These are phyloP conservation scores for Exophiala dermatitidis DNA, from an alignment of 2,329 filamentous ascomycete species.

Conservation along the genomic window DNA sequence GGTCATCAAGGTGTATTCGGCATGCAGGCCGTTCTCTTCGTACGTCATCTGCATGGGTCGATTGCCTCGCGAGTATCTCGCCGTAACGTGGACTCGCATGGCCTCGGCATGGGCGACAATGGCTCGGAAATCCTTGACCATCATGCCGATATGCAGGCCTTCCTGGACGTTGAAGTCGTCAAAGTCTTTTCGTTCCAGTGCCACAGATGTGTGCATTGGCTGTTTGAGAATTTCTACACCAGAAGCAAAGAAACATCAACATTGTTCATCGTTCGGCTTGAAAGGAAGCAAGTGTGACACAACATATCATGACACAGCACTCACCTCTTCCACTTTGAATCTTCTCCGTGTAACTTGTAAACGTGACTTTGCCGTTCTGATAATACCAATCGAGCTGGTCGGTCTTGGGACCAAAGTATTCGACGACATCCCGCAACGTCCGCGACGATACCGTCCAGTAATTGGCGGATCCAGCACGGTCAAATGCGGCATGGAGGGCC, in stretches of 20 bases:
- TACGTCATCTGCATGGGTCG: slow-evolving; percentile 57
- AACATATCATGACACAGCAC: background rate
- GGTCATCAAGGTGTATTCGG: slow-evolving; percentile 60
- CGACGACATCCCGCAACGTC: slow-evolving; percentile 53
- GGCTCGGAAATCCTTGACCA: slow-evolving; percentile 59
- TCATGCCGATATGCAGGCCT: slow-evolving; percentile 55
- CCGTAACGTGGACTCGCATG: slow-evolving; percentile 48
- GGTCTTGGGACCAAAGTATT: slow-evolving; percentile 58
- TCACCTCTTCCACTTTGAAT: slow-evolving; percentile 53
- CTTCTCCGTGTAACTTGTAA: slow-evolving; percentile 61
- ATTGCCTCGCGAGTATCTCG: slow-evolving; percentile 53
- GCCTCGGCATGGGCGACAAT: slow-evolving; percentile 57
- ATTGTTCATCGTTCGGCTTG: background rate
- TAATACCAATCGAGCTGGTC: slow-evolving; percentile 58
- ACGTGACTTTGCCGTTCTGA: slow-evolving; percentile 51
- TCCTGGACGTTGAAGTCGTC: slow-evolving; percentile 54
- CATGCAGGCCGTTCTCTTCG: slow-evolving; percentile 47
- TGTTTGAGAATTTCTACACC: slow-evolving; percentile 54
- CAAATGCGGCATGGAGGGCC: slow-evolving; percentile 58
- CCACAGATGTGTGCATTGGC: slow-evolving; percentile 57
- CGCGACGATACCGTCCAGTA: slow-evolving; percentile 53
- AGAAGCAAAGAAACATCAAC: slow-evolving; percentile 14
- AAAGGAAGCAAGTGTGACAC: background rate
- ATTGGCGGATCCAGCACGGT: slow-evolving; percentile 49
- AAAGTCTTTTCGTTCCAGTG: slow-evolving; percentile 56